These are phyloP conservation scores for Eimeria falciformis DNA, from an alignment of 169 alveolate genomes.

Conservation along the genomic window DNA sequence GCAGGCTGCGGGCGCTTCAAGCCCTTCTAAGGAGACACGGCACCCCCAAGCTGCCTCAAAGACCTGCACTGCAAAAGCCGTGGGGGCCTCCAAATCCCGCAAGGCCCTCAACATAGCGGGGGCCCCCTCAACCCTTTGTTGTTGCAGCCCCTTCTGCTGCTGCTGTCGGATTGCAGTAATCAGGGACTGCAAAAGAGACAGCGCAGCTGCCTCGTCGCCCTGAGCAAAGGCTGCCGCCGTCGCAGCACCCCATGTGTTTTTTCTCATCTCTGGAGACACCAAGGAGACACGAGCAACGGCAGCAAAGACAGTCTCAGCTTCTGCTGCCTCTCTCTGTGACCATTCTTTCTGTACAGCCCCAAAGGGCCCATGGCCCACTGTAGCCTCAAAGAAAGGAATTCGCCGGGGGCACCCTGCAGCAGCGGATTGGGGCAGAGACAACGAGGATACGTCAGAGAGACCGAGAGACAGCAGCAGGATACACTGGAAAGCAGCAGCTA, in stretches of 20 bases:
- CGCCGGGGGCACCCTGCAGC: background rate
- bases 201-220: conserved; percentile 37
- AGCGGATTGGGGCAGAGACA: conserved; percentile 39
- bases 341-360: background rate
- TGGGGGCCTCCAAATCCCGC: background rate
- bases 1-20: background rate
- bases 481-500: background rate
- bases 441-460: background rate
- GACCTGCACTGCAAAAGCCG: background rate
- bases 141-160: conserved; percentile 14
- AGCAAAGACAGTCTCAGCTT: background rate
- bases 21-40: background rate
- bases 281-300: conserved; percentile 28
- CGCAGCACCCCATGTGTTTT: conserved; percentile 5
- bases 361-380: conserved; percentile 7
- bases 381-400: background rate
- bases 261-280: background rate
- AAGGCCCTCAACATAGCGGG: background rate
- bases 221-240: background rate
- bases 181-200: conserved; percentile 3
- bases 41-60: background rate
- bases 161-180: background rate
- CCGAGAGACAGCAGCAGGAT: background rate
- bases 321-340: background rate
- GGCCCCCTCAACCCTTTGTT: background rate